Evolutionary conservation across 148 eudicot genomes (phyloP).

Genomic region (Persicaria tinctoria): DNA sequence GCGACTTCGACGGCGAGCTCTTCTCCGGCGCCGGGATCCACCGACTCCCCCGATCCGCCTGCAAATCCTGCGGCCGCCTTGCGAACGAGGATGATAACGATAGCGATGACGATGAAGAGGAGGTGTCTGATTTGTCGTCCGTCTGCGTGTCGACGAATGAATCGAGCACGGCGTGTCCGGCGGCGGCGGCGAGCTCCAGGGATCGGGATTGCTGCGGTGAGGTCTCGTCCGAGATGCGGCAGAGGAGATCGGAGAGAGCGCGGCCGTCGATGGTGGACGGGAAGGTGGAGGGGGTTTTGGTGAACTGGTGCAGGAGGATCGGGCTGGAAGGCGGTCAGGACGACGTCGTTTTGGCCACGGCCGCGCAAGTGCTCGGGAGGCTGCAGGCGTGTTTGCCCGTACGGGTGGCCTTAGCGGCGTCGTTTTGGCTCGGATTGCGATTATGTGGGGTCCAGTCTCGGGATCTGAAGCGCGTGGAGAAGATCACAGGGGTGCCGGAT

Average conservation of each 20-base stretch:
- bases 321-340: constrained; percentile 18
- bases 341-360: constrained; percentile 15
- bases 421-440: constrained; percentile 49
- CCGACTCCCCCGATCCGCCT: neutral
- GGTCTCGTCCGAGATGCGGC: constrained; percentile 17
- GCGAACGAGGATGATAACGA: neutral
- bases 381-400: constrained; percentile 32
- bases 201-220: constrained; percentile 9
- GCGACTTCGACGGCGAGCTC: constrained; percentile 9
- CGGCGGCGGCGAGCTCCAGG: neutral
- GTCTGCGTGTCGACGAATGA: constrained; percentile 26
- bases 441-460: constrained; percentile 28
- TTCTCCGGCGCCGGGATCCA: constrained; percentile 24
- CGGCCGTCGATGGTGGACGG: constrained; percentile 13
- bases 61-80: constrained; percentile 26
- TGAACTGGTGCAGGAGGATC: constrained; percentile 44
- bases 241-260: neutral
- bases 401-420: constrained; percentile 38
- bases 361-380: constrained; percentile 21
- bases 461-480: constrained; percentile 38
- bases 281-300: constrained; percentile 47
- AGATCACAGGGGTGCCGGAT: constrained; percentile 56
- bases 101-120: constrained; percentile 15
- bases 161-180: constrained; percentile 9
- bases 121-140: constrained; percentile 20